Base-by-base conservation (phyloP, 352 stramenopile genomes). In the Phytopythium chamaehyphon region DNA sequence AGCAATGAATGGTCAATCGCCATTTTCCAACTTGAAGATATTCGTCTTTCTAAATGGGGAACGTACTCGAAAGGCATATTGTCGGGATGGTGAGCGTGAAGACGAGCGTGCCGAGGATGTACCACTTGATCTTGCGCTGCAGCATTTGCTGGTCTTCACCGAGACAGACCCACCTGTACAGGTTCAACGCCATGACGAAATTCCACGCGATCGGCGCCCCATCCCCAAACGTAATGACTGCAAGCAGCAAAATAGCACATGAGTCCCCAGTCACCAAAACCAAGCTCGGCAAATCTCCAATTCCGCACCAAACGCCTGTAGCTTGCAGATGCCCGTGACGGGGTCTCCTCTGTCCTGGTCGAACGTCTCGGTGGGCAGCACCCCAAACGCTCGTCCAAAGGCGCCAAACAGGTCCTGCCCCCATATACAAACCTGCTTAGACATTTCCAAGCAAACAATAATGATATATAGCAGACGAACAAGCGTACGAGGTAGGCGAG, bases 101-200 rank as follows among this genome's bases (percentile, higher is more conserved):
- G 28, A 74, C 50, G 40, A 90, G 63, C 6, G 64, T 90, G 28
- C 58, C 66, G 33, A 71, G 43, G 37, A 91, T 79, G 54, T 92
- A 92, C 62, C 69, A 88, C 59, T 90, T 90, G 63, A 94, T 89
- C 50, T 80, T 83, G 40, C 81, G 76, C 66, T 89, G 77, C 35
- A 92, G 74, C 71, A 88, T 86, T 44, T 83, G 78, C 62, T 90
- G 79, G 59, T 94, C 82, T 45, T 91, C 77, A 10, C 83, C 83
- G 51, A 86, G 68, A 52, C 82, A 91, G 6, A 94, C 73, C 83
- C 83, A 94, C 18, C 76, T 77, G 60, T 83, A 92, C 14, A 94
- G 59, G 54, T 92, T 90, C 23, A 83, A 69, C 36, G 81, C 79
- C 77, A 94, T 94, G 19, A 94, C 69, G 42, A 90, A 79, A 55